Evolutionary conservation across 208 protist species (phyloP).

Genomic region (Acanthamoeba culbertsoni): DNA sequence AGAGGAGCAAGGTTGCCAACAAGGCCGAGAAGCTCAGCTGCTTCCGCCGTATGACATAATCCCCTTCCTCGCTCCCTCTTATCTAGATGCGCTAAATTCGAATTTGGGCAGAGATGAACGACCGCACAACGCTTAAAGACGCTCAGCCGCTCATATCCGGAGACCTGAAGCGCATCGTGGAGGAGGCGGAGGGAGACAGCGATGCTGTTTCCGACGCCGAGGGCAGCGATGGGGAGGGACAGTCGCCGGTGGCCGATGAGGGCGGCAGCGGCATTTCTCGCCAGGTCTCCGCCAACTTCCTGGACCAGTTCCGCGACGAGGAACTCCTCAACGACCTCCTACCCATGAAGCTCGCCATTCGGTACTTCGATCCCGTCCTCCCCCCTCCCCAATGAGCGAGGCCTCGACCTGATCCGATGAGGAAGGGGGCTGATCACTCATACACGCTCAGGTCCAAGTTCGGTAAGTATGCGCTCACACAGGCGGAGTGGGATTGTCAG

Average conservation of each 20-base stretch:
- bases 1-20: background rate
- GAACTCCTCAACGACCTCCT: background rate
- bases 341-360: background rate
- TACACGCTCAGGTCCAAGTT: background rate
- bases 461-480: background rate
- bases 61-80: background rate
- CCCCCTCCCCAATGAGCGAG: background rate
- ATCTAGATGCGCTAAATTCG: background rate
- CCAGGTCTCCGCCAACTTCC: background rate
- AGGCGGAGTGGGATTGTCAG: background rate
- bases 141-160: background rate
- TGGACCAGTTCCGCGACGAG: constrained; percentile 17
- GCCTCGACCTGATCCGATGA: too few species aligned
- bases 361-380: background rate
- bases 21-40: background rate
- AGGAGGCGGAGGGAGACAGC: background rate
- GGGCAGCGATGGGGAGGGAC: background rate
- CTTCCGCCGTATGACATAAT: background rate
- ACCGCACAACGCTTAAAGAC: background rate
- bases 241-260: too few species aligned
- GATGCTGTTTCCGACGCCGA: background rate
- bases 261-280: background rate
- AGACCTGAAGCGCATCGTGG: background rate
- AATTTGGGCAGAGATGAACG: background rate
- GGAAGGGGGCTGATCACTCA: too few species aligned